Base-by-base conservation (phyloP, 1,284 basidiomycete genomes). In the Puccinia horiana region DNA sequence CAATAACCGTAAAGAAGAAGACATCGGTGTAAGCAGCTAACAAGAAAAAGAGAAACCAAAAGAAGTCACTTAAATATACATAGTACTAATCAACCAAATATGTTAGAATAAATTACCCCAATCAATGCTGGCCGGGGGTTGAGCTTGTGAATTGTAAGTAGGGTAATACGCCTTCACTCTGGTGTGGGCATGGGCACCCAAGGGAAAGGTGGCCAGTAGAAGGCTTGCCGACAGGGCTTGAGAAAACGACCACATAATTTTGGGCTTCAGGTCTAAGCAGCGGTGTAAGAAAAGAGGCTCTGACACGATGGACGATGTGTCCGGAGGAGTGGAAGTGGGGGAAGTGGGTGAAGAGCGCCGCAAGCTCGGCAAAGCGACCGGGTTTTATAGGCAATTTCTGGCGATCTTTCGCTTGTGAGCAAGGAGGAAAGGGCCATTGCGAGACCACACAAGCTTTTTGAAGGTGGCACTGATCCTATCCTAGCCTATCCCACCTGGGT, bases 91-190 rank as follows among this genome's bases (percentile, higher is more conserved):
- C 16, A 58, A 32, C 12, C 12, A 61, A 37, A 12, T 35, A 56
- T n/a, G 37, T 16, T 44, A 56, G 20, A 61, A 29, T 29, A 14
- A 69, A 40, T 79, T 56, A 82, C 81, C 12, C 35, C 37, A 82
- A 26, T 74, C 47, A 11, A 82, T 82, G 12, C 56, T 29, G 2
- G 42, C 23, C 16, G 63, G 61, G 18, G 47, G 67, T 47, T 76
- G 73, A 0, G n/a, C 54, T 1, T 58, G 26, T 18, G 29, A 29
- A 37, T 82, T 63, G 72, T 76, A 82, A 14, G 29, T 49, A 11
- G 81, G 81, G 42, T 82, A 82, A 40, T 82, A 82, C n/a, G 26
- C 81, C 72, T 58, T 81, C 23, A 81, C 69, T 63, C 70, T 47
- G 20, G 2, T 20, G 0, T 35, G 9, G 29, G 70, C n/a, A 54